Evolutionary conservation across 1,284 basidiomycete species (phyloP).

Genomic region (Leccinum huronense): DNA sequence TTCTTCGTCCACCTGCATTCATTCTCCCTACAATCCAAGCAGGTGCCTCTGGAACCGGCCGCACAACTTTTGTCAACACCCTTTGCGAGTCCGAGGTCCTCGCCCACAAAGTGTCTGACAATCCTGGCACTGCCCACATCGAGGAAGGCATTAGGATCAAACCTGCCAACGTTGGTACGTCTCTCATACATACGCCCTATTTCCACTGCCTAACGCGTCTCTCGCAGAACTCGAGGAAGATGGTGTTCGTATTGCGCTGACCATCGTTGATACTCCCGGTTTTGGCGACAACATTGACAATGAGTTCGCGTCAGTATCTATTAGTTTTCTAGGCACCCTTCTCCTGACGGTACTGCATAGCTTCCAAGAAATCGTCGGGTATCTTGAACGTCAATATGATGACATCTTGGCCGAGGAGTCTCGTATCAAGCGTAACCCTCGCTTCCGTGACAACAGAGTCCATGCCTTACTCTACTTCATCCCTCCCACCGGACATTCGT

Average conservation of each 20-base stretch:
- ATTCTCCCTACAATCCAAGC: slow-evolving; percentile 17
- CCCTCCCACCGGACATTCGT: slow-evolving; percentile 84
- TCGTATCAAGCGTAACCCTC: slow-evolving; percentile 98
- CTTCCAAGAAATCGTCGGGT: slow-evolving; percentile 94
- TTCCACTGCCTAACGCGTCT: slow-evolving; percentile 5
- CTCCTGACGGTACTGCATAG: slow-evolving; percentile 41
- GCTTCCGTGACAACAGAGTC: slow-evolving; percentile 96
- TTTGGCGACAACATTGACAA: slow-evolving; percentile 99
- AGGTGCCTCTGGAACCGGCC: slow-evolving; percentile 95
- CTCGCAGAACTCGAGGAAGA: slow-evolving; percentile 93
- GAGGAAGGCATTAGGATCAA: slow-evolving; percentile 97
- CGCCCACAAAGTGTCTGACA: slow-evolving; percentile 82
- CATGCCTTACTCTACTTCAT: slow-evolving; percentile 99
- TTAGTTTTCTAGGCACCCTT: slow-evolving; percentile 9
- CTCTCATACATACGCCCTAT: not conserved
- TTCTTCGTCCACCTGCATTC: slow-evolving; percentile 2
- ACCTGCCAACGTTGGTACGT: slow-evolving; percentile 89
- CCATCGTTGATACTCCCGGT: slow-evolving; percentile 98
- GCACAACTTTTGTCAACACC: slow-evolving; percentile 98
- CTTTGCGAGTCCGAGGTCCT: slow-evolving; percentile 93
- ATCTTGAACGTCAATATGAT: slow-evolving; percentile 99
- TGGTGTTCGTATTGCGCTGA: slow-evolving; percentile 95
- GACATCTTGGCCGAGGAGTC: slow-evolving; percentile 99
- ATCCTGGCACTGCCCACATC: slow-evolving; percentile 87
- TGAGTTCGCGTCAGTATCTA: slow-evolving; percentile 82